Evolutionary conservation across 73 alveolate genomes (phyloP).

Genomic region (Uronychia setigera): DNA sequence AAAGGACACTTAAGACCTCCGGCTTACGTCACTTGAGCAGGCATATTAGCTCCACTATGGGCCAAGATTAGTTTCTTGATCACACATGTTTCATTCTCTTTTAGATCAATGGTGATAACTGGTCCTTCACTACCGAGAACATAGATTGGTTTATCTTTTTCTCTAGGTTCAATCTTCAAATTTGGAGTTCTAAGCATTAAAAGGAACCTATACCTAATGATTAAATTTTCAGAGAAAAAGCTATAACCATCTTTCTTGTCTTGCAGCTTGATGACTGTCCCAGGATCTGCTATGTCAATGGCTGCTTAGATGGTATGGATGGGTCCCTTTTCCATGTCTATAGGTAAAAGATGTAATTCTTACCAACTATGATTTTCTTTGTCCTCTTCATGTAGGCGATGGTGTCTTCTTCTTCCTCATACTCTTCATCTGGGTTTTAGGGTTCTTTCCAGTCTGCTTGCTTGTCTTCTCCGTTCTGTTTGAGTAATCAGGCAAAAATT

Average conservation of each 20-base stretch:
- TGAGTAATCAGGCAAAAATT: too few relatives aligned
- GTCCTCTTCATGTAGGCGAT: neutral
- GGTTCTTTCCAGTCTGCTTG: neutral
- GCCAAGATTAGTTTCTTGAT: constrained; percentile 49
- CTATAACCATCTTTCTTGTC: neutral
- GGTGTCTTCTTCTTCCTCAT: neutral
- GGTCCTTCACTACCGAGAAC: constrained; percentile 62
- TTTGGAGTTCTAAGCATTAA: constrained; percentile 22
- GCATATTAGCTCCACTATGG: constrained; percentile 52
- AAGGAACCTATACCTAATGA: neutral
- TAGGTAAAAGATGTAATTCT: neutral
- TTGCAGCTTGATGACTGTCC: constrained; percentile 57
- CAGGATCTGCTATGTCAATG: constrained; percentile 73
- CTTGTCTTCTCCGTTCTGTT: too few relatives aligned
- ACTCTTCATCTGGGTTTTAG: neutral
- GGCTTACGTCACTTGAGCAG: constrained; percentile 21
- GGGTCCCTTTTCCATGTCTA: constrained; percentile 71
- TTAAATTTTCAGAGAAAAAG: neutral
- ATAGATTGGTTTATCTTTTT: constrained; percentile 59
- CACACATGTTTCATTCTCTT: constrained; percentile 36
- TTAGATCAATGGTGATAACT: constrained; percentile 33
- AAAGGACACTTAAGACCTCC: neutral
- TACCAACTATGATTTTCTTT: constrained; percentile 48
- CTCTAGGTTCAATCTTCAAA: constrained; percentile 52
- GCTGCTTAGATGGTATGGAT: constrained; percentile 71